Conservation (phyloP, 2,329 filamentous ascomycete genomes). For the Paramyrothecium sp. region DNA sequence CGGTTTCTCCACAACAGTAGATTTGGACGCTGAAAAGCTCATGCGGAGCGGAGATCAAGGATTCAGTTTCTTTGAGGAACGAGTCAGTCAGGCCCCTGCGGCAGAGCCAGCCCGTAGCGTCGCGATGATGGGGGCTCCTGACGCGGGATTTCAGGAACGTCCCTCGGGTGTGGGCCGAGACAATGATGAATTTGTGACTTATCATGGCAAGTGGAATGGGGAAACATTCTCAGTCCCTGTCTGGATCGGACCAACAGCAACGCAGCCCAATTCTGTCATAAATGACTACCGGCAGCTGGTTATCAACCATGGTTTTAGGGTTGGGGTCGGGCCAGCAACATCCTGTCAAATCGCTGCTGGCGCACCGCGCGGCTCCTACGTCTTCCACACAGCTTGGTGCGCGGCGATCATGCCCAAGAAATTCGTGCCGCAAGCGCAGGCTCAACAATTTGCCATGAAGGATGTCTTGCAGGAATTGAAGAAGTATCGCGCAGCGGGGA, state of each 20-base stretch:
- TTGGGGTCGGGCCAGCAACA: conserved; percentile 42
- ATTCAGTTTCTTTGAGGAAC: conserved; percentile 46
- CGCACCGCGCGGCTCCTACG: conserved; percentile 39
- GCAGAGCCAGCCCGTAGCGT: background rate
- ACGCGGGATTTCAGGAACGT: background rate
- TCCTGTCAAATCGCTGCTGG: conserved; percentile 50
- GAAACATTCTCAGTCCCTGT: conserved; percentile 25
- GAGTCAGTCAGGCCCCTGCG: background rate
- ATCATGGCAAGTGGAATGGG: conserved; percentile 23
- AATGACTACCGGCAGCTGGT: conserved; percentile 48
- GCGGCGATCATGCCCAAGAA: conserved; percentile 39
- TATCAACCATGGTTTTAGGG: conserved; percentile 29
- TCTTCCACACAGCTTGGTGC: conserved; percentile 54
- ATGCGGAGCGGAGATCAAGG: conserved; percentile 34
- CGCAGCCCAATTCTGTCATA: conserved; percentile 34
- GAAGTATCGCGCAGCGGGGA: conserved; percentile 32
- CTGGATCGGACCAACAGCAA: conserved; percentile 44
- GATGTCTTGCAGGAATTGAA: conserved; percentile 43
- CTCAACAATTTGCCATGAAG: conserved; percentile 34
- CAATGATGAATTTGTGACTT: conserved; percentile 18
- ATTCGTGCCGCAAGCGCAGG: conserved; percentile 23
- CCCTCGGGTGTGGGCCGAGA: conserved; percentile 10
- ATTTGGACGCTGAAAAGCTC: conserved; percentile 40
- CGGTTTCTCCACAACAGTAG: conserved; percentile 25
- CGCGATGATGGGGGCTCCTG: background rate